Conservation (phyloP, 225 moss, liverwort and hornwort species). For the Asterella californica region DNA sequence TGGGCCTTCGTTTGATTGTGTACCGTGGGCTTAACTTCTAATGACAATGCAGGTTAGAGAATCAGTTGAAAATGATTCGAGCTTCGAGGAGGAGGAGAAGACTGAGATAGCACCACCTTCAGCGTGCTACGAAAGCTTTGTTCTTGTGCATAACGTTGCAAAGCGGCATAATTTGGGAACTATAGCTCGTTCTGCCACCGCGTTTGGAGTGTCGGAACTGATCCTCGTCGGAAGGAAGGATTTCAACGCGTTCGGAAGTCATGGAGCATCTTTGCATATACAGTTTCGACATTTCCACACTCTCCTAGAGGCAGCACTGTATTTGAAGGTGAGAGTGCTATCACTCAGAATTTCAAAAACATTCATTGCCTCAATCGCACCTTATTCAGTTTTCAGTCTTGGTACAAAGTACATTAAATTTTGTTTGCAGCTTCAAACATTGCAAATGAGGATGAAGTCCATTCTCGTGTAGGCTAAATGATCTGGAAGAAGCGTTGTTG, state of each 20-base stretch:
- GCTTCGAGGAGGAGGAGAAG: neutral
- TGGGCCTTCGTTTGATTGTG: neutral
- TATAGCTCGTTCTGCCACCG: conserved; percentile 88
- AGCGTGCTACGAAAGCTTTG: conserved; percentile 50
- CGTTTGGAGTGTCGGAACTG: conserved; percentile 88
- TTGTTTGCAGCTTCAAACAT: too few relatives aligned
- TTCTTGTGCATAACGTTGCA: conserved; percentile 85
- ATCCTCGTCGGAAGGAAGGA: conserved; percentile 93
- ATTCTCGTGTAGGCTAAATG: neutral
- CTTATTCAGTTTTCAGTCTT: too few relatives aligned
- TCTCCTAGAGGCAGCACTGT: conserved; percentile 68
- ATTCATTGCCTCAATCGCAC: neutral
- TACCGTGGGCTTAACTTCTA: neutral
- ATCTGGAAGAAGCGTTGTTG: neutral
- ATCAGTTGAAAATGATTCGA: neutral
- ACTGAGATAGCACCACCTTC: neutral
- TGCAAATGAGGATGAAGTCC: too few relatives aligned
- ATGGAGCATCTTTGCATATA: conserved; percentile 86
- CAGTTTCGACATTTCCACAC: conserved; percentile 92
- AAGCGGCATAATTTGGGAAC: conserved; percentile 97
- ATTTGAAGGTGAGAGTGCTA: conserved; percentile 61
- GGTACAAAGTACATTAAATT: too few relatives aligned
- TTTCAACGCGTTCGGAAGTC: conserved; percentile 97
- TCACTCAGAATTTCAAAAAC: neutral
- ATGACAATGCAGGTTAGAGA: conserved; percentile 21